Conservation (phyloP, 140 eudicot species). For the Stevia rebaudiana region DNA sequence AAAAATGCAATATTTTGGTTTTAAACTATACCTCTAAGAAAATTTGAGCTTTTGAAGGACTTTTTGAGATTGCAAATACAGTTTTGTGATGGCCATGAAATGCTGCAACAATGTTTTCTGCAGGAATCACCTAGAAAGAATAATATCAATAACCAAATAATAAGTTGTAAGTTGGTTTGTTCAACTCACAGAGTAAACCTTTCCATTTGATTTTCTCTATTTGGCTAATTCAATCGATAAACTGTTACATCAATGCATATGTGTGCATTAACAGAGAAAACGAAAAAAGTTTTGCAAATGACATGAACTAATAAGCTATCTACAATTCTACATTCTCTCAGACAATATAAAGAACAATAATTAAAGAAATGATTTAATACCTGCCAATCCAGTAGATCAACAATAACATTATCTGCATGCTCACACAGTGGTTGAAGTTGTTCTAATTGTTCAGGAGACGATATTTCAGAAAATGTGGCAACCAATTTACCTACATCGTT, state of each 20-base stretch:
- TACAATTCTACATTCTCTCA: background rate
- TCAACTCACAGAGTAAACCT: background rate
- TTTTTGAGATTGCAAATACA: conserved; percentile 70
- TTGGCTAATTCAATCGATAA: background rate
- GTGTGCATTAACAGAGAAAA: conserved; percentile 5
- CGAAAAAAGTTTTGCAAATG: background rate
- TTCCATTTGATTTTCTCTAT: background rate
- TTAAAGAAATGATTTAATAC: conserved; percentile 40
- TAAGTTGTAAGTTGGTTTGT: conserved; percentile 5
- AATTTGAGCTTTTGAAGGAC: conserved; percentile 62
- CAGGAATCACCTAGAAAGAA: conserved; percentile 77
- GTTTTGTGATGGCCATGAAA: conserved; percentile 70
- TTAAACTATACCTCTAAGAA: conserved; percentile 61
- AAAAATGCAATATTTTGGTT: background rate
- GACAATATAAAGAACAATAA: conserved; percentile 1
- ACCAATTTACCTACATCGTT: conserved; percentile 40
- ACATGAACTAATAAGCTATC: background rate
- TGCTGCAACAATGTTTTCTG: conserved; percentile 92
- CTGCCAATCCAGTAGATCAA: conserved; percentile 92
- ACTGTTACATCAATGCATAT: background rate
- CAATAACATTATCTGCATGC: conserved; percentile 52
- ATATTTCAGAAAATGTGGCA: conserved; percentile 60
- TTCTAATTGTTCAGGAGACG: conserved; percentile 67
- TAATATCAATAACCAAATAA: conserved; percentile 11
- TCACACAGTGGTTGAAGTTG: conserved; percentile 46